These are phyloP conservation scores for Spatholobus suberectus DNA, from an alignment of 306 rosid species.

Conservation along the genomic window DNA sequence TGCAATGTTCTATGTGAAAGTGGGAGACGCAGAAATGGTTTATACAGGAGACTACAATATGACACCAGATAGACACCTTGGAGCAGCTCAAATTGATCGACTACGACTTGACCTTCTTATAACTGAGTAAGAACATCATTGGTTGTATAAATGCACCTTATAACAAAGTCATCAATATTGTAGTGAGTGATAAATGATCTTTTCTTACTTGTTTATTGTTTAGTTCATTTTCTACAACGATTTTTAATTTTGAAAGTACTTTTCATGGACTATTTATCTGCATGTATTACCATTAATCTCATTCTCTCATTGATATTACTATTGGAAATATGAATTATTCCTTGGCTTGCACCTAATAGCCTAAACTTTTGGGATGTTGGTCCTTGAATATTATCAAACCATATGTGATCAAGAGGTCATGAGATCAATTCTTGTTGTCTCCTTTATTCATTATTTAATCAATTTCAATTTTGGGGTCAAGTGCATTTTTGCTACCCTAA, in stretches of 20 bases:
- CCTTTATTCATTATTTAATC: background rate
- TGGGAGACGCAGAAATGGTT: conserved; percentile 82
- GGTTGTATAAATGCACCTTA: background rate
- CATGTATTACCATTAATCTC: background rate
- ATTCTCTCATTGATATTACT: background rate
- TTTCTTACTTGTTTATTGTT: conserved; percentile 10
- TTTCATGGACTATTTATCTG: background rate
- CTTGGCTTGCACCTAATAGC: background rate
- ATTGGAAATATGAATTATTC: conserved; percentile 17
- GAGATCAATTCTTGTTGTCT: background rate
- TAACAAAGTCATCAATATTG: conserved; percentile 11
- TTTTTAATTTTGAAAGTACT: background rate
- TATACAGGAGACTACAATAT: conserved; percentile 98
- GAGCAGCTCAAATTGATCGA: conserved; percentile 95
- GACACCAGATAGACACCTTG: conserved; percentile 98
- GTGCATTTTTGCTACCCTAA: background rate
- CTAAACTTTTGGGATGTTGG: conserved; percentile 8
- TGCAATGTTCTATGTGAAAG: conserved; percentile 97
- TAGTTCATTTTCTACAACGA: conserved; percentile 2
- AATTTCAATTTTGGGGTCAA: conserved; percentile 22
- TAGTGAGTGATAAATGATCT: conserved; percentile 7
- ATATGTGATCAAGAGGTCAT: background rate
- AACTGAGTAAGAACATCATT: conserved; percentile 69
- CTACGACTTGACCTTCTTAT: conserved; percentile 89
- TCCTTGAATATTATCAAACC: background rate